These are phyloP conservation scores for Leccinum fibrillosum DNA, from an alignment of 768 basidiomycete genomes.

Conservation along the genomic window DNA sequence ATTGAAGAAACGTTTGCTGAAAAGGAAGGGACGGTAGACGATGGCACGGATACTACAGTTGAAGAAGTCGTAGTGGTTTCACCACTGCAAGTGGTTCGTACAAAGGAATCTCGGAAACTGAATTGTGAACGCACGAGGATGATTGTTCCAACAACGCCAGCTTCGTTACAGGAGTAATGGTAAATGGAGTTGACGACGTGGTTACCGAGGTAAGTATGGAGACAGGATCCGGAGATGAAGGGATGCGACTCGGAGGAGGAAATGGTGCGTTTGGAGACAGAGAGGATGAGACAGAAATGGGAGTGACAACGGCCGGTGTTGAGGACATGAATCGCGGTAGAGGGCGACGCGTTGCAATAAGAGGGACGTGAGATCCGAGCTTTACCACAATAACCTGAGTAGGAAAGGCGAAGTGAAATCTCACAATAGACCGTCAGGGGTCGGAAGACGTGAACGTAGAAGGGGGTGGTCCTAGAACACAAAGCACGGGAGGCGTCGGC, in stretches of 20 bases:
- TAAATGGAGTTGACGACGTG: constrained; percentile 12
- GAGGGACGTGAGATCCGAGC: constrained; percentile 5
- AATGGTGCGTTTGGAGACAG: constrained; percentile 11
- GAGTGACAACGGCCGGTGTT: constrained; percentile 12
- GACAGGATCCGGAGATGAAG: constrained; percentile 14
- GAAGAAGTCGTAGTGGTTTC: constrained; percentile 12
- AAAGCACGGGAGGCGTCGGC: background rate
- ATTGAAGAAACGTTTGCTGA: constrained; percentile 6
- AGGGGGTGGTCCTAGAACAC: background rate
- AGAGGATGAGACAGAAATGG: constrained; percentile 4
- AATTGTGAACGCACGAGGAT: constrained; percentile 24
- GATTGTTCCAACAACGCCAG: constrained; percentile 10
- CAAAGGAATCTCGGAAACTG: constrained; percentile 1
- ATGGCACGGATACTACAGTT: constrained; percentile 6
- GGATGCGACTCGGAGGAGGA: constrained; percentile 1
- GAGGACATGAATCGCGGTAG: constrained; percentile 20
- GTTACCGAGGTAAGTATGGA: constrained; percentile 25
- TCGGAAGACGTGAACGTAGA: background rate
- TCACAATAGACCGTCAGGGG: background rate
- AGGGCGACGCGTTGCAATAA: constrained; percentile 5
- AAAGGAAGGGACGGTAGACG: constrained; percentile 5
- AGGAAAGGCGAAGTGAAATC: constrained; percentile 3
- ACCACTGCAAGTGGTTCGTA: constrained; percentile 19
- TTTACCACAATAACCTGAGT: background rate
- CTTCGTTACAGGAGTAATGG: constrained; percentile 10